Evolutionary conservation across 2,329 filamentous ascomycete species (phyloP), one percentile per base, ranked within the genome.

Genomic region (Apiospora pterosperma): DNA sequence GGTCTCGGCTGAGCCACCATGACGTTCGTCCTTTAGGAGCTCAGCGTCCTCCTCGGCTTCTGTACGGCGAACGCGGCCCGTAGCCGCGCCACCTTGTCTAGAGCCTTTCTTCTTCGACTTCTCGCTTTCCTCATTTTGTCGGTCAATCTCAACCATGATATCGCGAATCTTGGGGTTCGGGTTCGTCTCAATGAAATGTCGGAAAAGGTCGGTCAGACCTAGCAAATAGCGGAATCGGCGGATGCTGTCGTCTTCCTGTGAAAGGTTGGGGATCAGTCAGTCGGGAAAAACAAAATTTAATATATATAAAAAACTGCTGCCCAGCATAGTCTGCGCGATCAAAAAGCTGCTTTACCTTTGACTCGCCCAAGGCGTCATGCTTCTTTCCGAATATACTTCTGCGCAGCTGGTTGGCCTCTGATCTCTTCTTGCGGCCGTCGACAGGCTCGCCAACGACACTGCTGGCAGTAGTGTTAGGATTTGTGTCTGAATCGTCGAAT

Each of bases 21-120:
- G 89, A 79, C 94, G 96, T 80, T 97, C 96, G 73, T 98, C 95
- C 71, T 93, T 88, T 67, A 90, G 79, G 38, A 90, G 82, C 79
- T 99, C 96, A 2, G 94, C 96, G 75, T 99, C 96, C 82, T 99
- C 96, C 76, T 99, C 96, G 72, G 97, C 94, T 78, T 99, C 96
- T 2, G 96, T 99, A 75, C 95, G 90, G 73, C 96, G 90, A 70
- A 90, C 88, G 69, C 93, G 86, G 64, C 92, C 92, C 61, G 85
- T 90, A 65, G 86, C 88, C 36, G 94, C 93, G 64, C 95, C 95
- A 65, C 95, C 94, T 77, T 96, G 92, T 70, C 95, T 90, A 66
- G 88, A 84, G 62, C 88, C 88, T 42, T 86, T 90, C 71, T 93
- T 94, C 78, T 92, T 93, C 11, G 84, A 84, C 68, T 85, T 90